Conservation (phyloP, 345 rosid species). For the Noccaea bulbosa region DNA sequence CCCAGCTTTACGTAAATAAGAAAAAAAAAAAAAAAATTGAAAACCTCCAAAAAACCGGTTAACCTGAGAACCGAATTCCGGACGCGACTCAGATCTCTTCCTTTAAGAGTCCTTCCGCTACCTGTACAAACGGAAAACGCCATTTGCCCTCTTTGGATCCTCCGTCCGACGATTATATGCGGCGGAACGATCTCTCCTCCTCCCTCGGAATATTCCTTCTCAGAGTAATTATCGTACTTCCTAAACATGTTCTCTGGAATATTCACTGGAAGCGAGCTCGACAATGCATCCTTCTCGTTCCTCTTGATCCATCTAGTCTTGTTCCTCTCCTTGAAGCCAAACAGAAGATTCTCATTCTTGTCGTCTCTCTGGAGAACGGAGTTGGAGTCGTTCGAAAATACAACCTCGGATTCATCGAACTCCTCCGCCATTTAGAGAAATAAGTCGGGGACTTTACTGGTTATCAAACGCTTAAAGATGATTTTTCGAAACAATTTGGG, state of each 20-base stretch:
- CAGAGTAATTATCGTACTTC: constrained; percentile 15
- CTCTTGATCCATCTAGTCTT: constrained; percentile 5
- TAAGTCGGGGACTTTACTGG: neutral
- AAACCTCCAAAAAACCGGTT: constrained; percentile 44
- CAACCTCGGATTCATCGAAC: constrained; percentile 56
- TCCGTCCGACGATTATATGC: constrained; percentile 44
- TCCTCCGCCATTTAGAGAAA: constrained; percentile 43
- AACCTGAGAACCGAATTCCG: constrained; percentile 43
- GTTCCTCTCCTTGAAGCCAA: neutral
- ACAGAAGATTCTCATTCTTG: neutral
- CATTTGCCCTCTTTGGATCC: constrained; percentile 39
- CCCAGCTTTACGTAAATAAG: neutral
- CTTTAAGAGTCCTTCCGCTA: constrained; percentile 42
- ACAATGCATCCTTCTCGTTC: neutral
- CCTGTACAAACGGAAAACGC: constrained; percentile 43
- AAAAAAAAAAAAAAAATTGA: neutral
- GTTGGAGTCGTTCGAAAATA: constrained; percentile 43
- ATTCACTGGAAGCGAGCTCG: constrained; percentile 46
- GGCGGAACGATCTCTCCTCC: constrained; percentile 44
- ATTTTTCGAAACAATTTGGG: neutral
- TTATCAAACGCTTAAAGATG: neutral
- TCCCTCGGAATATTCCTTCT: constrained; percentile 24
- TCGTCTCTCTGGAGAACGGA: neutral
- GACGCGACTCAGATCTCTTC: constrained; percentile 39
- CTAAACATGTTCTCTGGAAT: constrained; percentile 22